These are phyloP conservation scores for Debaryomyces psychrophilus DNA, from an alignment of 1,139 yeast species.

Conservation along the genomic window DNA sequence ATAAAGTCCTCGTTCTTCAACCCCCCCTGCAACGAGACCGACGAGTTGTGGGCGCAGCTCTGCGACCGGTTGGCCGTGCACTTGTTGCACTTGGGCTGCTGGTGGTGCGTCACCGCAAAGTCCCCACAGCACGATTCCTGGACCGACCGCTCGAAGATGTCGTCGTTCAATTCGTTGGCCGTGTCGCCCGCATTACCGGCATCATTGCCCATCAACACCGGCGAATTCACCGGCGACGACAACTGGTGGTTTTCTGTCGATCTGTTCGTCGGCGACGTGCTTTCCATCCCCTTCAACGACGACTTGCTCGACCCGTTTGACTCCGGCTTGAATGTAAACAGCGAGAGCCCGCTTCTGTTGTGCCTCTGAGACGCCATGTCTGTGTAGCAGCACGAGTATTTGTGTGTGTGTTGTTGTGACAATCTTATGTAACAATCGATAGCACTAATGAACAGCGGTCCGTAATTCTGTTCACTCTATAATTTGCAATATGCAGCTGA, in stretches of 20 bases:
- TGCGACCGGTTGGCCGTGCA: constrained; percentile 23
- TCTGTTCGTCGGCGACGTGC: constrained; percentile 11
- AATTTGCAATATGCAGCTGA: not conserved
- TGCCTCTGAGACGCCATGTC: constrained; percentile 4
- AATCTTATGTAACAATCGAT: constrained; percentile 3
- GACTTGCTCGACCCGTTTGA: constrained; percentile 8
- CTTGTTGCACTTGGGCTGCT: constrained; percentile 21
- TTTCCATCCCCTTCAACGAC: constrained; percentile 1
- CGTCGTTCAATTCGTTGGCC: constrained; percentile 1
- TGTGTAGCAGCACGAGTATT: not conserved
- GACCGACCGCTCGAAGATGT: constrained; percentile 64
- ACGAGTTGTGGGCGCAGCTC: constrained; percentile 33
- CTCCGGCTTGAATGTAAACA: constrained; percentile 8
- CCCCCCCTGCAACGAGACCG: constrained; percentile 31
- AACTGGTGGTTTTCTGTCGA: constrained; percentile 13
- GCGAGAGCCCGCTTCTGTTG: constrained; percentile 8
- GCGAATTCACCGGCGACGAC: constrained; percentile 18
- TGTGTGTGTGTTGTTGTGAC: not conserved
- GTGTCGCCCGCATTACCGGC: not conserved
- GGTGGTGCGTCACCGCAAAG: constrained; percentile 19
- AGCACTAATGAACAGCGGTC: not conserved
- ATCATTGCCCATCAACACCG: constrained; percentile 10
- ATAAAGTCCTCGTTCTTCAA: constrained; percentile 62
- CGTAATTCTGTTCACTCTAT: not conserved
- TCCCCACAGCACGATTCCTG: constrained; percentile 42